Base-by-base conservation (phyloP, 352 stramenopile species). In the Phytophthora fragariae region DNA sequence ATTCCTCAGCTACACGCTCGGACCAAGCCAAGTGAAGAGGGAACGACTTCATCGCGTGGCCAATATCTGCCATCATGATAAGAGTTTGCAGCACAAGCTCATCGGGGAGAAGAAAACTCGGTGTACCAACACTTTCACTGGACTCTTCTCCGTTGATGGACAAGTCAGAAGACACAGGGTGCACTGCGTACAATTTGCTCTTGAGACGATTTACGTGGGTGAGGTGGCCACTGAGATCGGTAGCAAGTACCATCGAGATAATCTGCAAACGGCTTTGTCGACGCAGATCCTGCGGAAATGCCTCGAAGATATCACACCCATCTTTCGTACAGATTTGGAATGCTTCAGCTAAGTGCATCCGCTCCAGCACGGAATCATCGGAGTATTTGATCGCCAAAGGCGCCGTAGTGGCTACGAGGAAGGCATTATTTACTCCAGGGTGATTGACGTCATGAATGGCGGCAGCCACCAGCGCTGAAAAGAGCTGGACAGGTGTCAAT, bases 381-480 rank as follows among this genome's bases (percentile, higher is more conserved):
- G 97, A 98, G 81, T 99, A 98, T 53, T 91, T 89, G 67, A 99
- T 87, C 41, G 94, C 94, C 24, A 98, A 72, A 14, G 94, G 86
- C 11, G 89, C 90, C 54, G 70, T 88, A 17, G 91, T 97, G 39
- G 85, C 88, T 14, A 97, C 78, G 14, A 98, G 82, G 74, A 96
- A 99, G 37, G 80, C 77, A 78, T 99, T 98, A 70, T 90, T 98
- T 15, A 95, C 87, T 10, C 96, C 96, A 0, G 92, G 89, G 73
- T 99, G 96, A 53, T 94, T 97, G 11, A 98, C 83, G 70, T 99
- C 96, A 70, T 99, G 96, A 27, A 97, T 82, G 2, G 96, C 80
- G 4, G 89, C 93, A n/a, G 94, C 91, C 11, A 99, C 64, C 1
- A 98, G 70, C 12, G 97, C 84, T n/a, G 91, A 89, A 39, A 93